Conservation (phyloP, 2,329 filamentous ascomycete genomes). For the Triangularia setosa region DNA sequence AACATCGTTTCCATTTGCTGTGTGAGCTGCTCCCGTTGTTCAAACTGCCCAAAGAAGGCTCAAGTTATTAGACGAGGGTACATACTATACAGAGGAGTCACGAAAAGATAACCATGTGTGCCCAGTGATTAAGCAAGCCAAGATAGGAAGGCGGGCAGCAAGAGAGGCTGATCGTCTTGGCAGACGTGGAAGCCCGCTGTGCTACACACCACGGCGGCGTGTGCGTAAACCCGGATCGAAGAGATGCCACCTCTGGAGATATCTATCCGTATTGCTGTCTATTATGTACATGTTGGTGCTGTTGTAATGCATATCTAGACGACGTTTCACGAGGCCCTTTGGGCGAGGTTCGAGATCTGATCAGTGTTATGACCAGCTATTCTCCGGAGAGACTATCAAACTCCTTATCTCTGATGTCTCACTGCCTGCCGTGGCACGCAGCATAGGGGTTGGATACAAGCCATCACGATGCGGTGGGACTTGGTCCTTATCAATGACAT, state of each 20-base stretch:
- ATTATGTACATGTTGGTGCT: neutral
- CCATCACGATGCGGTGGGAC: neutral
- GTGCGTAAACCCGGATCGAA: neutral
- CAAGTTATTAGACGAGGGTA: neutral
- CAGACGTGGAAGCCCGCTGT: constrained; percentile 9
- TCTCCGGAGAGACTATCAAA: neutral
- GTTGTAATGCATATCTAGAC: neutral
- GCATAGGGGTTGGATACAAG: no score
- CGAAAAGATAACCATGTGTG: constrained; percentile 4
- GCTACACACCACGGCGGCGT: neutral
- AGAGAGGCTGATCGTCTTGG: constrained; percentile 15
- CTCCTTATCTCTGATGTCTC: neutral
- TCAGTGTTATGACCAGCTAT: neutral
- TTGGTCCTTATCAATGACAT: neutral
- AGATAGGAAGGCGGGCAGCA: constrained; percentile 15
- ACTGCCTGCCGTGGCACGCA: neutral
- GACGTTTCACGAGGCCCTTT: neutral
- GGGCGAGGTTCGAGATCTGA: neutral
- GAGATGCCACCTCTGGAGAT: neutral
- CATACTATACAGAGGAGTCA: neutral
- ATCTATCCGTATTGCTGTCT: neutral
- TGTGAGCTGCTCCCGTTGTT: neutral
- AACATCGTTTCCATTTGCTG: neutral
- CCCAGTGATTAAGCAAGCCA: constrained; percentile 7
- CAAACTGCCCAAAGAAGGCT: neutral